Evolutionary conservation across 2,329 filamentous ascomycete genomes (phyloP), one percentile per base, ranked within the genome.

Genomic region (Knoxdaviesia proteae): DNA sequence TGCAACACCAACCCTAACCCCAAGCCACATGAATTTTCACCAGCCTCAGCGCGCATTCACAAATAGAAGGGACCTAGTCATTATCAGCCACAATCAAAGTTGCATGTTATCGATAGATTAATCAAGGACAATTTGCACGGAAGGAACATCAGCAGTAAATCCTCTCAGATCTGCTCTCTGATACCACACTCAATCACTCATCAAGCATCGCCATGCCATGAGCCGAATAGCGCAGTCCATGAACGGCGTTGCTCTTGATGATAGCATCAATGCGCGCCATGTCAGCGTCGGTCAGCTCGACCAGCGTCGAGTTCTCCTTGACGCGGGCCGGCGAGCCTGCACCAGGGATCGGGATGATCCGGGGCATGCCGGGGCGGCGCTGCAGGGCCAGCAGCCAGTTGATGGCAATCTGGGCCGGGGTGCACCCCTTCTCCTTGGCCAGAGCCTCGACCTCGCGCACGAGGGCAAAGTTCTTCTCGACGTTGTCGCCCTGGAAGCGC

Each of bases 281-380:
- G 47, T 77, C 73, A 5, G 61, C 61, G 3, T 64, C 59, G 1
- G 58, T 64, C 39, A 77, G 53, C 1, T 65, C 57, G 5, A 74
- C 58, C 34, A 60, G 48, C 46, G 61, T 65, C 33, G 62, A 57
- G 49, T 82, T 82, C 61, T 81, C 77, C n/a, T 60, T 50, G 7
- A 80, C 64, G 29, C 75, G 63, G 35, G 59, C 63, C 7, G 58
- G 60, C 5, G 64, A 72, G 1, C 70, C 71, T 6, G 77, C 69
- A 3, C 77, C 77, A 0, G 77, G 78, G 46, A 82, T 80, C 5
- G 77, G 76, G 41, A 82, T 69, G 47, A 80, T 69, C 10, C 51
- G 55, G 29, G 69, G 69, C 64, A 70, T 64, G 36, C 68, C 71
- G 5, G 67, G 62, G 34, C 60, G 61, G 42, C 57, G 59, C 37